Conservation (phyloP, 2,329 filamentous ascomycete genomes). For the Colletotrichum gloeosporioides region DNA sequence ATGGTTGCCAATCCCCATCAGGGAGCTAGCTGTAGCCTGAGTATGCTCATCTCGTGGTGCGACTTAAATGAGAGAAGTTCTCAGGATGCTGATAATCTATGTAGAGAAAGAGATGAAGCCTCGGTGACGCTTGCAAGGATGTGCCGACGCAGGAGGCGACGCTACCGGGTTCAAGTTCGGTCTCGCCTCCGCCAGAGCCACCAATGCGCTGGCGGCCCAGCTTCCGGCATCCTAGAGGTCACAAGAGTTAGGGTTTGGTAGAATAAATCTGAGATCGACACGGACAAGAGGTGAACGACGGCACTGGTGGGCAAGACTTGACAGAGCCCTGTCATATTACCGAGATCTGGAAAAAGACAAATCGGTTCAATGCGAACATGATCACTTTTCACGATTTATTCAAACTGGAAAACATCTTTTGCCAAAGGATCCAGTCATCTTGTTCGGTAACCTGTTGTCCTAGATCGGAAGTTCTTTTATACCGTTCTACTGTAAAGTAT, state of each 20-base stretch:
- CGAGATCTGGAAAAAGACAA: background rate
- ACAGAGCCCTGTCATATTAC: background rate
- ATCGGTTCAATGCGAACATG: background rate
- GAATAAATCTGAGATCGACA: background rate
- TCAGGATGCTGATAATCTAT: background rate
- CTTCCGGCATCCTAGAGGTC: background rate
- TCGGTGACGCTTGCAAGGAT: no score
- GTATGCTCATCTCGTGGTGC: background rate
- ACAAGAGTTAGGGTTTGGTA: background rate
- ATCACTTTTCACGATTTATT: no score
- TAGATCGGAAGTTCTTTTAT: no score
- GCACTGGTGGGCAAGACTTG: accelerated
- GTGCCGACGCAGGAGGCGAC: background rate
- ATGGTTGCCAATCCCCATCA: accelerated
- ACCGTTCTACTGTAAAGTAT: no score
- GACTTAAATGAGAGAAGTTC: background rate
- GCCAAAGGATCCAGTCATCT: no score
- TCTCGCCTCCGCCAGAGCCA: background rate
- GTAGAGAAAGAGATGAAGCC: background rate
- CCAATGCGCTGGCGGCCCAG: accelerated
- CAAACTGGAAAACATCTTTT: no score
- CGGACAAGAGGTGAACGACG: background rate
- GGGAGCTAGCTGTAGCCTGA: background rate
- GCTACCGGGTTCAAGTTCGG: background rate
- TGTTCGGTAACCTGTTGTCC: no score